Evolutionary conservation across 306 rosid species (phyloP).

Genomic region (Geum urbanum): DNA sequence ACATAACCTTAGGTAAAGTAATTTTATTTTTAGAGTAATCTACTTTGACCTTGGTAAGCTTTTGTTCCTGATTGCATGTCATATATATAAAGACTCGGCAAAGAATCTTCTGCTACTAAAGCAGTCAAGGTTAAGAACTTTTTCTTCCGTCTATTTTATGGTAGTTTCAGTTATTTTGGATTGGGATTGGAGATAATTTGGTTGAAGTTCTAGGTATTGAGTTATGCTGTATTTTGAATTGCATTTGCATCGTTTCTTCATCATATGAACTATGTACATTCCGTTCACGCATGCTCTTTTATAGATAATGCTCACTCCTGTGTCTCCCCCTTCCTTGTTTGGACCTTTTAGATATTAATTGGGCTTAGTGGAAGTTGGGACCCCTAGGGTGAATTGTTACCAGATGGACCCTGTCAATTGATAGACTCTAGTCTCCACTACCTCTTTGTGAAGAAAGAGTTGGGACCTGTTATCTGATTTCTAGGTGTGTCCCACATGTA

Average conservation of each 20-base stretch:
- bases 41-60: slow-evolving; percentile 2
- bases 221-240: not conserved
- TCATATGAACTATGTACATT: not conserved
- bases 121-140: slow-evolving; percentile 2
- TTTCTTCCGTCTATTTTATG: not conserved
- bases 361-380: slow-evolving; percentile 11
- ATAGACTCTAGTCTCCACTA: slow-evolving; percentile 10
- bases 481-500: slow-evolving; percentile 5
- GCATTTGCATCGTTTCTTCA: not conserved
- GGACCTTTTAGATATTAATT: not conserved
- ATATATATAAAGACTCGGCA: not conserved
- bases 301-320: not conserved
- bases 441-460: slow-evolving; percentile 11
- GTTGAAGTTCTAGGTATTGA: not conserved
- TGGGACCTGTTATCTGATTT: slow-evolving; percentile 13
- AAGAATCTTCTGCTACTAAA: not conserved
- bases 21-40: not conserved
- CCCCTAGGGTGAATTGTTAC: not conserved
- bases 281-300: not conserved
- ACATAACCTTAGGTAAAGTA: slow-evolving; percentile 3
- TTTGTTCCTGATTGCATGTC: not conserved
- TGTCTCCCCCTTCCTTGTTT: not conserved
- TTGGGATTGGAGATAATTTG: slow-evolving; percentile 1
- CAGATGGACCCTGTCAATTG: slow-evolving; percentile 12
- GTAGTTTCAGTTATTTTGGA: not conserved